Evolutionary conservation across 2,329 filamentous ascomycete genomes (phyloP).

Genomic region (Hypomyces rosellus): DNA sequence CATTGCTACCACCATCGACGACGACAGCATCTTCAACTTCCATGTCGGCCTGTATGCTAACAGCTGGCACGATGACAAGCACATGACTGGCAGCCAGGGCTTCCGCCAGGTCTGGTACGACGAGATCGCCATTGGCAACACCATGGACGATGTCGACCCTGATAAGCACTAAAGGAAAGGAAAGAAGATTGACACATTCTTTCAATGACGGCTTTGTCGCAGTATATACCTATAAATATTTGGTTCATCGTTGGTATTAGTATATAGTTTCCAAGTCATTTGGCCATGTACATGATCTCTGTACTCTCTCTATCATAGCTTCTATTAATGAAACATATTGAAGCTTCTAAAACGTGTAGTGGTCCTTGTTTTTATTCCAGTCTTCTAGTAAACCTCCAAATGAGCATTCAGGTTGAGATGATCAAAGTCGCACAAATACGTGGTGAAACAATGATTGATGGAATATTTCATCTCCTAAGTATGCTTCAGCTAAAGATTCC

Average conservation of each 20-base stretch:
- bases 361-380: too few species aligned
- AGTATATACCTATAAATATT: background rate
- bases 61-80: constrained; percentile 39
- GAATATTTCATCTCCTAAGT: too few species aligned
- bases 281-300: too few species aligned
- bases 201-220: background rate
- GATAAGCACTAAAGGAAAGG: constrained; percentile 6
- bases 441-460: too few species aligned
- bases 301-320: too few species aligned
- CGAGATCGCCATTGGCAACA: constrained; percentile 38
- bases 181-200: background rate
- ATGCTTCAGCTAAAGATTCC: too few species aligned
- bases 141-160: constrained; percentile 22
- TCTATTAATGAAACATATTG: too few species aligned
- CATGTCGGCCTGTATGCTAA: constrained; percentile 45
- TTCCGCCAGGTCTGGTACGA: constrained; percentile 45
- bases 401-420: too few species aligned
- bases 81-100: constrained; percentile 33
- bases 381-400: too few species aligned
- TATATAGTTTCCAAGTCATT: too few species aligned
- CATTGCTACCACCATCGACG: constrained; percentile 39
- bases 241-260: background rate
- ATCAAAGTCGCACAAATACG: too few species aligned
- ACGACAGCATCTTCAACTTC: constrained; percentile 39
- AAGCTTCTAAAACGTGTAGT: too few species aligned